phyloP scores from a whole-genome alignment of 2,329 filamentous ascomycete genomes.

The Clonostachys rhizophaga region DNA sequence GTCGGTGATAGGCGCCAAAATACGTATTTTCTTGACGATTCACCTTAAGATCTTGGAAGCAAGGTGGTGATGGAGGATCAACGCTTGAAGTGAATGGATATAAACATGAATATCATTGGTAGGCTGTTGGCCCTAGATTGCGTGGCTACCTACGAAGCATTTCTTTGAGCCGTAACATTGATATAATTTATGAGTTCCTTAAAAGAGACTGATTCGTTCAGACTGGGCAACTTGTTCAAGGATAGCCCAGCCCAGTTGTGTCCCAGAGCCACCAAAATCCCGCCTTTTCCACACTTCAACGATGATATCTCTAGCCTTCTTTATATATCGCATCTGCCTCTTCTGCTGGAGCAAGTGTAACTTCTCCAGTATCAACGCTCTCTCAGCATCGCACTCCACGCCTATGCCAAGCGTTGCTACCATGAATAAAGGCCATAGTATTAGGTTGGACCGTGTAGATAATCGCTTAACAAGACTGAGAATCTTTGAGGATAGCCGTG shows the following conservation, averaged over 20 bases:
- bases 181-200: not conserved
- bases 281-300: conserved; percentile 19
- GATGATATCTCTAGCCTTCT: conserved; percentile 19
- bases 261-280: conserved; percentile 9
- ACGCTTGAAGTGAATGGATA: no score
- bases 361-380: conserved; percentile 11
- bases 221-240: conserved; percentile 27
- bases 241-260: conserved; percentile 24
- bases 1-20: no score
- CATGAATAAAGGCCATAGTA: conserved; percentile 20
- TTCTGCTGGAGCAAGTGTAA: conserved; percentile 16
- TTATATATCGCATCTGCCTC: conserved; percentile 19
- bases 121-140: no score
- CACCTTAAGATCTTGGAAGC: no score
- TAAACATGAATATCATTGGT: no score
- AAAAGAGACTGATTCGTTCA: conserved; percentile 1
- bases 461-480: conserved; percentile 12
- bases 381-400: conserved; percentile 15
- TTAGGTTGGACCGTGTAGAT: conserved; percentile 15
- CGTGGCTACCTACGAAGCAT: no score
- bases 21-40: no score
- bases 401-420: conserved; percentile 18
- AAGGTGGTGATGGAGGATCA: no score
- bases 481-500: conserved; percentile 11
- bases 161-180: no score